Percentiles rank a stretch among this genome's conserved stretches.
phyloP scores from a whole-genome alignment of 352 stramenopile species.

The Phytopythium oedochilum region DNA sequence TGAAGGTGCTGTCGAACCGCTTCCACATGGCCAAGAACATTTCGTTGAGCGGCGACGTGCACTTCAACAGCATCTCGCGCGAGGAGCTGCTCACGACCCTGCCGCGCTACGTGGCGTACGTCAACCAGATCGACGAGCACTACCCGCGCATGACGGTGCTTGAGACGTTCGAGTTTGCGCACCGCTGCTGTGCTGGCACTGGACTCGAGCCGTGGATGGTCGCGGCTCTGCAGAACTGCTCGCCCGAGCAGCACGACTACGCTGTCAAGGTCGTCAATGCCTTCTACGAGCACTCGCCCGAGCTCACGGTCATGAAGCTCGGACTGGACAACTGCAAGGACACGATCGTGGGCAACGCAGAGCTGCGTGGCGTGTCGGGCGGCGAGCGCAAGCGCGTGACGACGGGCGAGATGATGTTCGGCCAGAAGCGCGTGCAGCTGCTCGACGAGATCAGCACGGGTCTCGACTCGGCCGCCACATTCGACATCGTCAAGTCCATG shows the following conservation, averaged over 20 bases:
- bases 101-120: slow-evolving; percentile 43
- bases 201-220: slow-evolving; percentile 35
- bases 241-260: slow-evolving; percentile 27
- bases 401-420: slow-evolving; percentile 78
- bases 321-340: slow-evolving; percentile 49
- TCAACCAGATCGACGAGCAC: slow-evolving; percentile 39
- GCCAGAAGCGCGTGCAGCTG: slow-evolving; percentile 55
- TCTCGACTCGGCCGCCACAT: slow-evolving; percentile 14
- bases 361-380: slow-evolving; percentile 49
- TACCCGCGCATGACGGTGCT: slow-evolving; percentile 40
- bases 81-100: slow-evolving; percentile 20
- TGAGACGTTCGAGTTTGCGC: slow-evolving; percentile 54
- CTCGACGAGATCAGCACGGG: slow-evolving; percentile 81
- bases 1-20: slow-evolving; percentile 46
- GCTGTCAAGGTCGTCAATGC: slow-evolving; percentile 29
- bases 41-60: slow-evolving; percentile 30
- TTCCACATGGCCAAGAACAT: slow-evolving; percentile 49
- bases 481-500: slow-evolving; percentile 86
- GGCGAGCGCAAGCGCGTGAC: slow-evolving; percentile 79
- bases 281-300: slow-evolving; percentile 26
- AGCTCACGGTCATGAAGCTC: slow-evolving; percentile 50
- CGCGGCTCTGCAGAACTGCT: slow-evolving; percentile 23
- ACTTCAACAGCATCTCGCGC: slow-evolving; percentile 38
- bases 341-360: slow-evolving; percentile 51
- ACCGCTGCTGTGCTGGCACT: slow-evolving; percentile 28